Conservation (phyloP, 1,284 basidiomycete genomes). For the Hymenochaete sp. region DNA sequence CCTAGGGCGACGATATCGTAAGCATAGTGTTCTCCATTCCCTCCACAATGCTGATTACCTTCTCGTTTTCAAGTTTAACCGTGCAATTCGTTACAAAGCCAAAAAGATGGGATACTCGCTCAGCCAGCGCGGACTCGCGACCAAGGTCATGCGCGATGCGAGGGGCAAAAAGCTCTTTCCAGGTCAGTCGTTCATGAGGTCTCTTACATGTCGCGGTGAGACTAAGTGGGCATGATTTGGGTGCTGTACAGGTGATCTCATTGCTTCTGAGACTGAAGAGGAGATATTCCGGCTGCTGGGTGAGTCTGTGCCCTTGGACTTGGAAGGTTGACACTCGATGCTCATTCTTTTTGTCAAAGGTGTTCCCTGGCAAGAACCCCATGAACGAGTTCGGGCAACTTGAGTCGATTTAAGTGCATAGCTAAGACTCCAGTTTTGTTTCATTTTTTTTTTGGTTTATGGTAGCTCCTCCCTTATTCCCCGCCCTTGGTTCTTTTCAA, state of each 20-base stretch:
- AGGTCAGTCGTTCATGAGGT: conserved; percentile 38
- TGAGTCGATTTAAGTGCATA: too few relatives aligned
- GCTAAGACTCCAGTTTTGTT: too few relatives aligned
- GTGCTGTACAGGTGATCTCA: conserved; percentile 47
- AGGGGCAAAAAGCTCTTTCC: conserved; percentile 51
- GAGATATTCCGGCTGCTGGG: conserved; percentile 75
- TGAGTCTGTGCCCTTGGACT: conserved; percentile 24
- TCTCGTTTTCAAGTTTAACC: conserved; percentile 62
- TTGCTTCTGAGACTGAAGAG: conserved; percentile 76
- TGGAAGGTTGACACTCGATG: not conserved
- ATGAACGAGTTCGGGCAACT: conserved; percentile 48
- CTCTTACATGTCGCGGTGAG: not conserved
- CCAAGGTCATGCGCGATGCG: conserved; percentile 65
- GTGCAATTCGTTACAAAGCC: conserved; percentile 79
- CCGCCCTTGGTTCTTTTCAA: not conserved
- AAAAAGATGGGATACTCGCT: conserved; percentile 74
- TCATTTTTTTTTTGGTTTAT: not conserved
- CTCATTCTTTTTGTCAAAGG: conserved; percentile 22
- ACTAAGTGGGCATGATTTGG: not conserved
- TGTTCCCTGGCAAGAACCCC: conserved; percentile 73
- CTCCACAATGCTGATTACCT: not conserved
- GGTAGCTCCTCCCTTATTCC: not conserved
- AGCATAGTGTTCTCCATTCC: conserved; percentile 22
- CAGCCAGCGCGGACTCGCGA: conserved; percentile 77
- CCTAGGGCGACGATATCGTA: conserved; percentile 75